Evolutionary conservation across 2,329 filamentous ascomycete species (phyloP).

Genomic region (Graphium sp.): DNA sequence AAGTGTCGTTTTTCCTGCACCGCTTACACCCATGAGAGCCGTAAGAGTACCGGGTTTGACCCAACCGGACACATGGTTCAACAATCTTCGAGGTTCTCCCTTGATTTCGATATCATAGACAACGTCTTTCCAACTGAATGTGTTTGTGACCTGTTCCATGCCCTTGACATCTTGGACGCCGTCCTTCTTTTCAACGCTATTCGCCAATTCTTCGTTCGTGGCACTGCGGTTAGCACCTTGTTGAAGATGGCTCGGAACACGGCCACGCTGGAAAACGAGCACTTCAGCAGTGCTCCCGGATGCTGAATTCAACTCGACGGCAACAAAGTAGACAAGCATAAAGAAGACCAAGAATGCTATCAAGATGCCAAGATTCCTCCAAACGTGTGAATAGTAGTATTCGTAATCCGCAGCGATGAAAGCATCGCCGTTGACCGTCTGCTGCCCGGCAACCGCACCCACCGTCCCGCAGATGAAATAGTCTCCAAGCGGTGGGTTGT

Average conservation of each 20-base stretch:
- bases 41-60: constrained; percentile 80
- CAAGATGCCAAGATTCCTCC: constrained; percentile 56
- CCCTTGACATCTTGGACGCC: constrained; percentile 7
- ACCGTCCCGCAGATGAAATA: constrained; percentile 35
- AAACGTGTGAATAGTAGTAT: constrained; percentile 40
- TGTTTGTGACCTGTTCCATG: constrained; percentile 27
- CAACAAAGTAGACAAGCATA: constrained; percentile 43
- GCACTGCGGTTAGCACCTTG: constrained; percentile 10
- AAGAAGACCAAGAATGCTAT: constrained; percentile 48
- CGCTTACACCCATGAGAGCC: constrained; percentile 51
- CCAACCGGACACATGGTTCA: constrained; percentile 74
- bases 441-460: constrained; percentile 34
- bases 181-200: constrained; percentile 33
- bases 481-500: constrained; percentile 21
- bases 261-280: constrained; percentile 46
- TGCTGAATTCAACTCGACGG: constrained; percentile 47
- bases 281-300: constrained; percentile 49
- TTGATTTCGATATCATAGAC: constrained; percentile 61
- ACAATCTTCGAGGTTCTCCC: constrained; percentile 47
- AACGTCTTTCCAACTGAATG: constrained; percentile 69
- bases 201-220: constrained; percentile 19
- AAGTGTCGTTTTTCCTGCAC: constrained; percentile 25
- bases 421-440: constrained; percentile 40
- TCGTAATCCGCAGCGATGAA: constrained; percentile 38
- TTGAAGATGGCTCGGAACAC: constrained; percentile 24